Evolutionary conservation across 305 asterid species (phyloP).

Genomic region (Fraxinus dipetala): DNA sequence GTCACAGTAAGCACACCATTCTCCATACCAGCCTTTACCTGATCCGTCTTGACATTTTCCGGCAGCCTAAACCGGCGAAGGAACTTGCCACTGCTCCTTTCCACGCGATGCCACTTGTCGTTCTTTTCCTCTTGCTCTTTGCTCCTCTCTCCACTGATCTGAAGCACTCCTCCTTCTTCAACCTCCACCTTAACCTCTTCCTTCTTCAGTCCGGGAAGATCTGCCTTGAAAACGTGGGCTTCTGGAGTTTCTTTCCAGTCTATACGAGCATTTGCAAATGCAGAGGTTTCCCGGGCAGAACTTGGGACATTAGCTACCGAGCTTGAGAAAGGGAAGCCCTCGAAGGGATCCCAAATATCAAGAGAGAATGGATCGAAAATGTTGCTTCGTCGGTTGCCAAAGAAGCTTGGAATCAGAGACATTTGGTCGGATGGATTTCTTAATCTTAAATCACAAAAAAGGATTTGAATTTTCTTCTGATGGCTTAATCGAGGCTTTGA

Average conservation of each 20-base stretch:
- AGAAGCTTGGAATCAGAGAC: slow-evolving; percentile 24
- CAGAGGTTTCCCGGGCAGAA: too few relatives aligned
- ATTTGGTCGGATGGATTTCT: not conserved
- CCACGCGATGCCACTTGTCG: not conserved
- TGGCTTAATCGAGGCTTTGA: not conserved
- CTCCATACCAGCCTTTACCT: not conserved
- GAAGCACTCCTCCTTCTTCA: not conserved
- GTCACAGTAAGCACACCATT: slow-evolving; percentile 25
- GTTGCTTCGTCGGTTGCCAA: slow-evolving; percentile 15
- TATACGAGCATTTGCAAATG: too few relatives aligned
- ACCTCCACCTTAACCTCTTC: too few relatives aligned
- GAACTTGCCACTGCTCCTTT: not conserved
- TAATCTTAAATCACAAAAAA: too few relatives aligned
- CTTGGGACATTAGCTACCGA: too few relatives aligned
- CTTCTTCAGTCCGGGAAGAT: too few relatives aligned
- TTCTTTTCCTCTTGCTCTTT: not conserved
- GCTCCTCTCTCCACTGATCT: not conserved
- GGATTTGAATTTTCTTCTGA: too few relatives aligned
- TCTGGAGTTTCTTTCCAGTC: too few relatives aligned
- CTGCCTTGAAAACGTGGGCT: too few relatives aligned
- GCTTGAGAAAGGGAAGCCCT: too few relatives aligned
- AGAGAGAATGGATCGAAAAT: too few relatives aligned
- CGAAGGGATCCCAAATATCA: too few relatives aligned
- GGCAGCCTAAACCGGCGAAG: not conserved
- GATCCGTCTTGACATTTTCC: not conserved